Base-by-base conservation (phyloP, 169 alveolate genomes). In the Plasmodium vinckei region DNA sequence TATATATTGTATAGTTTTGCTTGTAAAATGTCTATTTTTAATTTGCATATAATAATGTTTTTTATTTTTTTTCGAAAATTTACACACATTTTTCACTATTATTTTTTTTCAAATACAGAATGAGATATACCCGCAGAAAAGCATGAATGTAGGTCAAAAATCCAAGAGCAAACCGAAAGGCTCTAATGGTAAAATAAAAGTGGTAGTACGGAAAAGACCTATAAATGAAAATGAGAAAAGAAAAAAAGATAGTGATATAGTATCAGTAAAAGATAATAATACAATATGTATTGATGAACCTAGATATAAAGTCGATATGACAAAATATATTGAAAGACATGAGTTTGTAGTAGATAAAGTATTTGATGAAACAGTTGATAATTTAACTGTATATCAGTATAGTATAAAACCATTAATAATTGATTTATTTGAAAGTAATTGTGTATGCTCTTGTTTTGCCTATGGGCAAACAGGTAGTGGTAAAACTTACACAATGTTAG, bases 401-500 rank as follows among this genome's bases (percentile, higher is more conserved):
- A 93, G 95, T 61, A 96, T 97, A 33, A 96, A 95, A 70, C 99
- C 99, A 10, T 88, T 98, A 65, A 97, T 98, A 19, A 95, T 95
- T 67, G 97, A 97, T 17, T 97, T 98, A n/a, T 98, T 98, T 89
- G 88, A 95, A 59, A 94, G 92, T 46, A 96, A 96, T 61, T 97
- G 97, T 53, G 98, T 96, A 87, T 97, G 98, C 73, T 97, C 99
- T 6, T 97, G 99, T 92, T 98, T 98, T 93, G 99, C 99, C 0
- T 98, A 98, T 92, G 99, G 99, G 5, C 98, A 98, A 92, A 98
- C 99, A 7, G 99, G 99, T 15, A 95, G 98, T 39, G 99, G 99
- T 2, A 98, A 98, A 87, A 98, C 99, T 19, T 98, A 94, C 82
- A 98, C 99, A 13, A 98, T 98, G 99, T 92, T 98, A 94, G 99